Conservation (phyloP, 352 stramenopile species). For the Peronospora destructor region DNA sequence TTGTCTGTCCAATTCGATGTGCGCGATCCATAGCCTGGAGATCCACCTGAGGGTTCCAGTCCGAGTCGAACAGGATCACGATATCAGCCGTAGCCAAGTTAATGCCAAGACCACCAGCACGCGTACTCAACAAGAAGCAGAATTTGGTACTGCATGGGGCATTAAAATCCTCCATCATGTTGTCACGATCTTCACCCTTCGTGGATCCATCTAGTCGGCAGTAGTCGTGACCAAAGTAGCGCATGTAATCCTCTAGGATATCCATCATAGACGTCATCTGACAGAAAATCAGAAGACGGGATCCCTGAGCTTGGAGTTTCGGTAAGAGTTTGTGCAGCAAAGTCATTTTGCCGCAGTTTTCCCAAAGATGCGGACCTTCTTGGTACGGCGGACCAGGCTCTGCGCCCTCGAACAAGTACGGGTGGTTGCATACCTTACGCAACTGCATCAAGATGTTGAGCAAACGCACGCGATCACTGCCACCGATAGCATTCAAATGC, state of each 20-base stretch:
- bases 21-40: slow-evolving; percentile 97
- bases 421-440: slow-evolving; percentile 99
- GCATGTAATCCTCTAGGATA: slow-evolving; percentile 99
- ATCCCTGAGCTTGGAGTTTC: slow-evolving; percentile 81
- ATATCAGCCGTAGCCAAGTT: slow-evolving; percentile 98
- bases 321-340: slow-evolving; percentile 92
- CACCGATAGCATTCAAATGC: slow-evolving; percentile 95
- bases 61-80: slow-evolving; percentile 96
- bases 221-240: slow-evolving; percentile 80
- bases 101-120: slow-evolving; percentile 94
- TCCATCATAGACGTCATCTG: slow-evolving; percentile 99
- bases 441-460: slow-evolving; percentile 99
- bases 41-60: slow-evolving; percentile 99
- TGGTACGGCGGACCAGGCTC: slow-evolving; percentile 95
- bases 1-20: slow-evolving; percentile 97
- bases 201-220: slow-evolving; percentile 79
- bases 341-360: slow-evolving; percentile 97
- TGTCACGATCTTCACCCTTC: slow-evolving; percentile 80
- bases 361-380: slow-evolving; percentile 96
- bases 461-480: slow-evolving; percentile 91
- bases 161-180: slow-evolving; percentile 98
- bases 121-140: slow-evolving; percentile 95
- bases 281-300: slow-evolving; percentile 98
- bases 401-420: slow-evolving; percentile 98
- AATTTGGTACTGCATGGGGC: slow-evolving; percentile 93